These are phyloP conservation scores for Lyophyllum semitale DNA, from an alignment of 768 basidiomycete species.

Conservation along the genomic window DNA sequence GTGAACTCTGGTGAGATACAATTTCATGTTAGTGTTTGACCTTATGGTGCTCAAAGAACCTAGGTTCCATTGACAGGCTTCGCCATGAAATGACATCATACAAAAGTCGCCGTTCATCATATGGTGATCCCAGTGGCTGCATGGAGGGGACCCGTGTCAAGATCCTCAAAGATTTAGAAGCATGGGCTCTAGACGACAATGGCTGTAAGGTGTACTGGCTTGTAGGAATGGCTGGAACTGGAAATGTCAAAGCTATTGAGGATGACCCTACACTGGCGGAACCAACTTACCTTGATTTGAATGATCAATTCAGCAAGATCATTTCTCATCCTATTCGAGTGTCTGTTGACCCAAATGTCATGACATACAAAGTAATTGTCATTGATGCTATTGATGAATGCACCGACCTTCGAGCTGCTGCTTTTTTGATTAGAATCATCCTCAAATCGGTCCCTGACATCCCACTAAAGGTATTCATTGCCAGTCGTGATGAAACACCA, in stretches of 20 bases:
- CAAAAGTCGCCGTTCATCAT: background rate
- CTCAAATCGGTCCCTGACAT: background rate
- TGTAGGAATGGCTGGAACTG: conserved; percentile 22
- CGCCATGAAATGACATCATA: background rate
- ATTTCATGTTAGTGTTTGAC: background rate
- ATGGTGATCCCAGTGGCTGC: conserved; percentile 7
- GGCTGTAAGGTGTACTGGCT: conserved; percentile 18
- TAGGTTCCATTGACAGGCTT: background rate
- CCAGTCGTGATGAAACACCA: background rate
- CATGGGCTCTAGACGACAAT: conserved; percentile 35
- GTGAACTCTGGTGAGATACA: background rate
- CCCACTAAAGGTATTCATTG: background rate
- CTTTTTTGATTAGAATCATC: background rate
- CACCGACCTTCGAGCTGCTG: background rate
- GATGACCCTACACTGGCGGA: conserved; percentile 7
- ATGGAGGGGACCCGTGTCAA: conserved; percentile 11
- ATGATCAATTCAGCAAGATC: conserved; percentile 17
- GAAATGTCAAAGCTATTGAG: conserved; percentile 13
- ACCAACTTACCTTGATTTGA: conserved; percentile 4
- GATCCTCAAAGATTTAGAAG: conserved; percentile 11
- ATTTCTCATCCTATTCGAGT: conserved; percentile 7
- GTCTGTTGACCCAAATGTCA: background rate
- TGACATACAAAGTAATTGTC: conserved; percentile 3
- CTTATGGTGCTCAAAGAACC: background rate
- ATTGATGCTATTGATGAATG: conserved; percentile 28